phyloP scores from a whole-genome alignment of 2,329 filamentous ascomycete genomes.

The Neurospora sp. region DNA sequence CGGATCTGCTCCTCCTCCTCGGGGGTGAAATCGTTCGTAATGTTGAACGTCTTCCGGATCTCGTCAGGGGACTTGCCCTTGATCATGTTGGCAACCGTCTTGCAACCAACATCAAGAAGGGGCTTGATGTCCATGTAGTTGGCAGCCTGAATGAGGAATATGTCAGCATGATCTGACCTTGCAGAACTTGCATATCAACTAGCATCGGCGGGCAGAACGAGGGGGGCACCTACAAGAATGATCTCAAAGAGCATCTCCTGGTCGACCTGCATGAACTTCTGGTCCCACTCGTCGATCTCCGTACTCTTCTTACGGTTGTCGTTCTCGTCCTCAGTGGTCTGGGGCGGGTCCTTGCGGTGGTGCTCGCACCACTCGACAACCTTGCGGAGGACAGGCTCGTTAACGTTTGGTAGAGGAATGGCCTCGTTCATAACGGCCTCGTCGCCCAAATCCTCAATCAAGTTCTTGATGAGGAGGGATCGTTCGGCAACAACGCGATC shows the following conservation, averaged over 20 bases:
- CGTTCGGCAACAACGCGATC: slow-evolving; percentile 82
- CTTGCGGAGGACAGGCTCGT: slow-evolving; percentile 87
- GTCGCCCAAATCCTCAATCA: slow-evolving; percentile 86
- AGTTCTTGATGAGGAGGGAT: slow-evolving; percentile 93
- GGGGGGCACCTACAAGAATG: slow-evolving; percentile 61
- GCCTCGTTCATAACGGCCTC: slow-evolving; percentile 47
- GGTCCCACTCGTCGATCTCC: slow-evolving; percentile 98
- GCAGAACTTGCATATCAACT: not conserved
- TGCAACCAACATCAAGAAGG: slow-evolving; percentile 94
- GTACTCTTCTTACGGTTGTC: slow-evolving; percentile 97
- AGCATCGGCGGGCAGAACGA: not conserved
- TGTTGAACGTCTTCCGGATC: slow-evolving; percentile 99
- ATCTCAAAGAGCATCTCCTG: slow-evolving; percentile 99
- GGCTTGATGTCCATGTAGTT: slow-evolving; percentile 99
- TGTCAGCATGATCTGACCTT: slow-evolving; percentile 15
- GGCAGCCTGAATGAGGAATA: slow-evolving; percentile 52
- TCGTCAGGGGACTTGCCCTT: slow-evolving; percentile 99
- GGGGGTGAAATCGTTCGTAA: slow-evolving; percentile 97
- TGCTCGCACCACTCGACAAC: slow-evolving; percentile 98
- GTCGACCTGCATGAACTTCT: slow-evolving; percentile 99
- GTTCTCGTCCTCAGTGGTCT: slow-evolving; percentile 75
- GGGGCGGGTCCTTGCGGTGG: slow-evolving; percentile 81
- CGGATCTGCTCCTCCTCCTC: slow-evolving; percentile 98
- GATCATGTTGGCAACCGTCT: slow-evolving; percentile 99
- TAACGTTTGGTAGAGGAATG: slow-evolving; percentile 88